These are phyloP conservation scores for Verticillium dahliae DNA, from an alignment of 2,329 filamentous ascomycete species.

Conservation along the genomic window DNA sequence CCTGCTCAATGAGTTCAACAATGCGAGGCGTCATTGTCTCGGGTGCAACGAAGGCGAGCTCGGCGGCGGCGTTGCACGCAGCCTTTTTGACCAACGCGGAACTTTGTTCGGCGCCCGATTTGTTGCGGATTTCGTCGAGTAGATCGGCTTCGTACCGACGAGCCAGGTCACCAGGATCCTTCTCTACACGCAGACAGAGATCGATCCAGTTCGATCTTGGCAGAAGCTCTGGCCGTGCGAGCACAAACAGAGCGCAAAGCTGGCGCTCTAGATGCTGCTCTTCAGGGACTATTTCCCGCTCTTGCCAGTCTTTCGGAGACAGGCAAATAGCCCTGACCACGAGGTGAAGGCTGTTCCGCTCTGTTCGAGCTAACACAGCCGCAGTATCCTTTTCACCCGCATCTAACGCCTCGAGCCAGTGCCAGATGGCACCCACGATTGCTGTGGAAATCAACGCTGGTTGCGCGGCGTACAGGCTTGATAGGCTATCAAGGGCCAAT, in stretches of 20 bases:
- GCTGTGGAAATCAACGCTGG: slow-evolving; percentile 53
- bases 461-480: slow-evolving; percentile 55
- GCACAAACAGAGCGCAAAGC: slow-evolving; percentile 68
- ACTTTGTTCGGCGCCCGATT: slow-evolving; percentile 42
- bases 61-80: slow-evolving; percentile 78
- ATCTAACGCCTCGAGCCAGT: slow-evolving; percentile 64
- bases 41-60: slow-evolving; percentile 89
- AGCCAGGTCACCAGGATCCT: slow-evolving; percentile 78
- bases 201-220: slow-evolving; percentile 84
- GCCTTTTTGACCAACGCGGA: slow-evolving; percentile 50
- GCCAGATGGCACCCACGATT: slow-evolving; percentile 70
- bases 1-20: slow-evolving; percentile 64
- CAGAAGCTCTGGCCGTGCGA: slow-evolving; percentile 73
- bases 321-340: slow-evolving; percentile 59
- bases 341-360: slow-evolving; percentile 55
- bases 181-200: slow-evolving; percentile 67
- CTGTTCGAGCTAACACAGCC: slow-evolving; percentile 58
- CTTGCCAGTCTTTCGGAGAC: slow-evolving; percentile 40
- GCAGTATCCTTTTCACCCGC: slow-evolving; percentile 72
- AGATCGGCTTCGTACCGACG: slow-evolving; percentile 56
- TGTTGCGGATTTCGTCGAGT: slow-evolving; percentile 57
- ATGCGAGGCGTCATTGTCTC: slow-evolving; percentile 71
- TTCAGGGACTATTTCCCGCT: slow-evolving; percentile 34
- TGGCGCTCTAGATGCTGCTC: slow-evolving; percentile 55
- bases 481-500: slow-evolving; percentile 54